Evolutionary conservation across 208 protist species (phyloP).

Genomic region (Trypanosomatidae sp.): DNA sequence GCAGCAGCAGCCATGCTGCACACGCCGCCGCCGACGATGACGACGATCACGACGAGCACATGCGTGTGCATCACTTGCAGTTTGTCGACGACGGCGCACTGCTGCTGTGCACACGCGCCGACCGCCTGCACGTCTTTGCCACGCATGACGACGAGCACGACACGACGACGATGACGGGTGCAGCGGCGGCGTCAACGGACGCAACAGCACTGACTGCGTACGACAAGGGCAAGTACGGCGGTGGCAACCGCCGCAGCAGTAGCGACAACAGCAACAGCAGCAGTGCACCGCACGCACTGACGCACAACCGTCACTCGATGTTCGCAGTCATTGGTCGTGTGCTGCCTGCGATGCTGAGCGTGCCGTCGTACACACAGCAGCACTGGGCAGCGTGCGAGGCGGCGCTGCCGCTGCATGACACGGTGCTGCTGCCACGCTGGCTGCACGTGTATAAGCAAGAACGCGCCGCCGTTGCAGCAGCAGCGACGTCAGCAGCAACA

Average conservation of each 20-base stretch:
- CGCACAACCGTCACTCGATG: conserved; percentile 16
- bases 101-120: too few species aligned
- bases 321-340: conserved; percentile 9
- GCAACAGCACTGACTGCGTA: conserved; percentile 22
- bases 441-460: conserved; percentile 13
- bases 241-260: conserved; percentile 9
- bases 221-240: conserved; percentile 8
- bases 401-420: conserved; percentile 18
- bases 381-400: conserved; percentile 45
- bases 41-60: too few species aligned
- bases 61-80: too few species aligned
- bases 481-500: neutral
- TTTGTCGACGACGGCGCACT: too few species aligned
- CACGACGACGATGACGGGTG: conserved; percentile 15
- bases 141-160: too few species aligned
- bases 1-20: too few species aligned
- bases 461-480: neutral
- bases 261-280: conserved; percentile 8
- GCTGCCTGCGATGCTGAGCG: conserved; percentile 4
- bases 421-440: conserved; percentile 30
- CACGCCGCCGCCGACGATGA: too few species aligned
- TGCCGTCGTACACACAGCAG: conserved; percentile 19
- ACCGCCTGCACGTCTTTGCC: too few species aligned
- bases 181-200: conserved; percentile 1
- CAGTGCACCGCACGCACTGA: conserved; percentile 9